A percentile compares a stretch with the other conserved stretches of the same genome.
Conservation (phyloP, 768 basidiomycete genomes). For the Mycena albidolilacea region DNA sequence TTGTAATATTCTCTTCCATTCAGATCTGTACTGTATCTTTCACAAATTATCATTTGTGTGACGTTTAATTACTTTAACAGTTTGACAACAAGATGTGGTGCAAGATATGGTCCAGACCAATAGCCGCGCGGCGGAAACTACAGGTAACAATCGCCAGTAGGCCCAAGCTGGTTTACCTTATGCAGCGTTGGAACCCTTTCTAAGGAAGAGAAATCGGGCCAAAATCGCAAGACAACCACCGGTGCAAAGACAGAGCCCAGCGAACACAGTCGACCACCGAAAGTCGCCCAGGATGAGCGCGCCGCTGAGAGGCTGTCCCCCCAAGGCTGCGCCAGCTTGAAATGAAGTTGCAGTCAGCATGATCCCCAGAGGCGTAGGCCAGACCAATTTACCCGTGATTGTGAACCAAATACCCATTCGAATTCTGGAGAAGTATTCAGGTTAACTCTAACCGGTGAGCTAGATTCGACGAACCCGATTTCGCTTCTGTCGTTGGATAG, state of each 20-base stretch:
- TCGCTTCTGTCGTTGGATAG: constrained; percentile 27
- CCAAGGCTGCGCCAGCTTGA: constrained; percentile 25
- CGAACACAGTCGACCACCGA: constrained; percentile 34
- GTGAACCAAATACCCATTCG: constrained; percentile 37
- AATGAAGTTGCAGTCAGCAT: neutral
- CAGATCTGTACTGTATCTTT: neutral
- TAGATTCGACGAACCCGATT: constrained; percentile 22
- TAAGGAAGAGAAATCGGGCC: constrained; percentile 19
- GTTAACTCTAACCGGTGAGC: neutral
- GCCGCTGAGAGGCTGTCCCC: constrained; percentile 33
- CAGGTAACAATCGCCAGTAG: neutral
- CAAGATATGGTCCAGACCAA: neutral
- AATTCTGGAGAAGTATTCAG: constrained; percentile 10
- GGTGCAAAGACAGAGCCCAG: constrained; percentile 14
- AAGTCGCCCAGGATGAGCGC: constrained; percentile 29
- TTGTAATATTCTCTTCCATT: neutral
- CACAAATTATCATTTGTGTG: neutral
- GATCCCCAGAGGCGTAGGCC: too few species aligned
- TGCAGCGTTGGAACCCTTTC: neutral
- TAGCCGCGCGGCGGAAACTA: neutral
- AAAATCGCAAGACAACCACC: constrained; percentile 25
- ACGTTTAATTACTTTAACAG: neutral
- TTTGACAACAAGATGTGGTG: neutral
- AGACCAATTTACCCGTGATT: constrained; percentile 16
- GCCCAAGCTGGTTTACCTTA: too few species aligned